Base-by-base conservation (phyloP, 73 alveolate genomes). In the Paraurostyla sp. region DNA sequence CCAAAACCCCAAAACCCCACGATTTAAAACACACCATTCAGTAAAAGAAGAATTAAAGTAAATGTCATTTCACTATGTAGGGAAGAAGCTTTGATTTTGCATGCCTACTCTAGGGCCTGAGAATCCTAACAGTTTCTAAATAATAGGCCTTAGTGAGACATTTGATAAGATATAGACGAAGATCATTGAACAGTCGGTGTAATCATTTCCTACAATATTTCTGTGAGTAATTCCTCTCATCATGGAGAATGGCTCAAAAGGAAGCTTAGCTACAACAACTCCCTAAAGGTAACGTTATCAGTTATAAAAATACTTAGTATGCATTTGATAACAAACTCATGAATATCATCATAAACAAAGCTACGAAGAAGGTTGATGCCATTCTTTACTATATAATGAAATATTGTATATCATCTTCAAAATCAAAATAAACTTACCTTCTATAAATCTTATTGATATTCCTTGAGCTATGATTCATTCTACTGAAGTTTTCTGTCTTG, bases 141-240 rank as follows among this genome's bases (percentile, higher is more conserved):
- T 95, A 56, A 94, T 91, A 18, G 98, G 95, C 69, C 98, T 97
- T 38, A 96, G 84, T 54, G 94, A 83, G 32, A 92, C 87, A 73
- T 97, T 93, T 36, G 97, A 91, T 60, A 96, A 85, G 16, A 97
- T 85, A 83, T 96, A 97, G 40, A 97, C 78, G 90, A 97, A 97
- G 54, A 97, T 95, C 91, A 94, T 95, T n/a, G 98, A 94, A 91
- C 99, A 97, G 71, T 96, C 99, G 25, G 99, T 95, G 81, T 62
- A 87, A 93, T 97, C 99, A 68, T 92, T 93, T 49, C 99, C 98
- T 58, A 94, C 90, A 16, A 97, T 60, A 33, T 94, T 95, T 93
- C 98, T 90, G 84, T 97, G 99, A 69, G 99, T 95, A 80, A 97
- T 87, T 25, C 87, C 71, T 76, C 94, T 86, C 71, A 97, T 82